phyloP scores from a whole-genome alignment of 2,329 filamentous ascomycete species.

The Monosporascus cannonballus region DNA sequence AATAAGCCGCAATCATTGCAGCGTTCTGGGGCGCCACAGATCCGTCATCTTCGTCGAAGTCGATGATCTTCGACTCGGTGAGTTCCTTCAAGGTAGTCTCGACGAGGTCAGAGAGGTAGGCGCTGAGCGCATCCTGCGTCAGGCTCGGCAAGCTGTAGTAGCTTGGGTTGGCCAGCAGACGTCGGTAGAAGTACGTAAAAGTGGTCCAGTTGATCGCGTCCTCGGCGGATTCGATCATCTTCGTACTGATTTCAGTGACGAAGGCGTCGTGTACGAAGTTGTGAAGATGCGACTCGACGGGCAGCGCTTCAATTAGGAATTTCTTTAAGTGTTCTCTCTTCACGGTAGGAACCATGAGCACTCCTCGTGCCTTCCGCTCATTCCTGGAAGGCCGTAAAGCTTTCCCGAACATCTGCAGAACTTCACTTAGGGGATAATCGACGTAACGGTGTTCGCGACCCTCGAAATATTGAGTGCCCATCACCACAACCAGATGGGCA shows the following conservation, averaged over 20 bases:
- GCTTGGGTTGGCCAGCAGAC: conserved; percentile 89
- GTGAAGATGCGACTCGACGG: conserved; percentile 90
- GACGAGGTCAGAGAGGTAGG: conserved; percentile 88
- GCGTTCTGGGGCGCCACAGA: conserved; percentile 84
- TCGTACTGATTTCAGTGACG: conserved; percentile 93
- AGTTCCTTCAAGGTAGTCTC: conserved; percentile 89
- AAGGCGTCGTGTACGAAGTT: conserved; percentile 92
- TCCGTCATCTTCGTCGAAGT: conserved; percentile 91
- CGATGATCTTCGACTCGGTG: conserved; percentile 88
- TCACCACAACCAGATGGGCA: conserved; percentile 87
- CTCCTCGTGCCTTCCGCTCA: conserved; percentile 69
- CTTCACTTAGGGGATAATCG: conserved; percentile 89
- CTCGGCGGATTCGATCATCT: conserved; percentile 90
- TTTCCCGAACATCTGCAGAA: conserved; percentile 97
- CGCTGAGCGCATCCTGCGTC: conserved; percentile 87
- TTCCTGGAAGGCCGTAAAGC: conserved; percentile 74
- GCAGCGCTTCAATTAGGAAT: conserved; percentile 91
- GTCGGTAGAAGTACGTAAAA: conserved; percentile 96
- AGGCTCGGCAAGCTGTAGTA: conserved; percentile 89
- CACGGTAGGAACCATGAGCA: conserved; percentile 92
- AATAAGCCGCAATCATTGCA: conserved; percentile 97
- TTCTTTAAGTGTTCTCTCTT: conserved; percentile 99
- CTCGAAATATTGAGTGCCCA: conserved; percentile 98
- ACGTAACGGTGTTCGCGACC: conserved; percentile 95
- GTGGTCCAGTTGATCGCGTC: conserved; percentile 98